These are phyloP conservation scores for Lepidopterella palustris DNA, from an alignment of 495 filamentous ascomycete genomes.

Conservation along the genomic window DNA sequence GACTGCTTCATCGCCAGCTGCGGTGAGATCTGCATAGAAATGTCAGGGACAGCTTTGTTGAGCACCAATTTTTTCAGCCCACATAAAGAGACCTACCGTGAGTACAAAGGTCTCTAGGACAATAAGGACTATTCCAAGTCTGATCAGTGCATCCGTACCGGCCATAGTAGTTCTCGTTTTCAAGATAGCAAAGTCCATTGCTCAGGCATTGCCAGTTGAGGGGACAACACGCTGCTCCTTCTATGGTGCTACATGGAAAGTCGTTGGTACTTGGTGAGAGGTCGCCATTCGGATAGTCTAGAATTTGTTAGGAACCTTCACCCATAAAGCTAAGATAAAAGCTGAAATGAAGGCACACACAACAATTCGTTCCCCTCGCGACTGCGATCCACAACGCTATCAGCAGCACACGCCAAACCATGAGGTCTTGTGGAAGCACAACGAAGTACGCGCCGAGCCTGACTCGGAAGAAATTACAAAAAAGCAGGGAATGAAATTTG, in stretches of 20 bases:
- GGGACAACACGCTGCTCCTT: slow-evolving; percentile 23
- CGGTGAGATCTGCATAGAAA: slow-evolving; percentile 10
- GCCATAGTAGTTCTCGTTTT: slow-evolving; percentile 8
- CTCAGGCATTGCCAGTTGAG: slow-evolving; percentile 25
- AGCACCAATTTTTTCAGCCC: neutral
- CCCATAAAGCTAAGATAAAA: neutral
- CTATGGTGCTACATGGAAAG: slow-evolving; percentile 18
- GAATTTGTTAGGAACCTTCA: neutral
- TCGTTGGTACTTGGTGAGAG: slow-evolving; percentile 9
- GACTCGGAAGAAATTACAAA: too few species aligned
- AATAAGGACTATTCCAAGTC: slow-evolving; percentile 10
- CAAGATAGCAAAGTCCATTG: slow-evolving; percentile 25
- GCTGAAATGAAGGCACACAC: neutral
- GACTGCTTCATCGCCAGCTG: slow-evolving; percentile 17
- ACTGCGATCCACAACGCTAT: neutral
- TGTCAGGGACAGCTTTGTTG: neutral
- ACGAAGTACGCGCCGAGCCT: too few species aligned
- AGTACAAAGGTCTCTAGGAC: slow-evolving; percentile 25
- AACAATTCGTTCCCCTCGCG: neutral
- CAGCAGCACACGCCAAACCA: neutral
- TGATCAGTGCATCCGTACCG: slow-evolving; percentile 26
- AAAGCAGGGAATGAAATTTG: too few species aligned
- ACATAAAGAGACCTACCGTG: slow-evolving; percentile 14
- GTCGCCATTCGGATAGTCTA: slow-evolving; percentile 25
- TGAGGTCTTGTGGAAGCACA: neutral